phyloP scores from a whole-genome alignment of 805 yeast species.

The Candida sithepensis region DNA sequence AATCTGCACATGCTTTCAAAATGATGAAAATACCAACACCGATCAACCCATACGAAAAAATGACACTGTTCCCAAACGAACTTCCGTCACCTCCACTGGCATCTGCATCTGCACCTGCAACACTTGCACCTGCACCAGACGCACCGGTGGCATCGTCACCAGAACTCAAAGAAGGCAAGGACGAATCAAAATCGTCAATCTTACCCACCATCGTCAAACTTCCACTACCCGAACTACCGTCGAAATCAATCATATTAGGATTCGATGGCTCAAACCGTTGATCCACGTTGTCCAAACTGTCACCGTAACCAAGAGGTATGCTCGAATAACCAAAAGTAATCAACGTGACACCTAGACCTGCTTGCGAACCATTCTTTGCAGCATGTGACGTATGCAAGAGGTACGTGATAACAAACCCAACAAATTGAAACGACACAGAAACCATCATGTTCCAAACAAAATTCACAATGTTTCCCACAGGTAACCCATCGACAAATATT shows the following conservation, averaged over 20 bases:
- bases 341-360: constrained; percentile 85
- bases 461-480: constrained; percentile 89
- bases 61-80: constrained; percentile 36
- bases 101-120: too few relatives aligned
- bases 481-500: constrained; percentile 89
- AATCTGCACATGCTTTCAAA: constrained; percentile 67
- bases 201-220: constrained; percentile 21
- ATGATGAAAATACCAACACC: constrained; percentile 65
- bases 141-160: constrained; percentile 8
- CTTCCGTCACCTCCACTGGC: constrained; percentile 4
- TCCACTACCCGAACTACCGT: constrained; percentile 22
- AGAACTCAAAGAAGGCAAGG: constrained; percentile 12
- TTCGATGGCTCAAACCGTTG: constrained; percentile 49
- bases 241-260: constrained; percentile 52
- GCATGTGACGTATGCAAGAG: constrained; percentile 94
- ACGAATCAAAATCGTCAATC: constrained; percentile 26
- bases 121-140: too few relatives aligned
- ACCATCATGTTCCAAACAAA: constrained; percentile 88
- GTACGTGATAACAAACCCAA: constrained; percentile 89
- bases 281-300: constrained; percentile 18
- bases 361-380: constrained; percentile 90
- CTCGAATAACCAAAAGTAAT: constrained; percentile 63
- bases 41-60: constrained; percentile 60
- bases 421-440: constrained; percentile 86
- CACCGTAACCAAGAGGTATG: constrained; percentile 39